These are phyloP conservation scores for Tolypocladium capitatum DNA, from an alignment of 2,329 filamentous ascomycete species.

Conservation along the genomic window DNA sequence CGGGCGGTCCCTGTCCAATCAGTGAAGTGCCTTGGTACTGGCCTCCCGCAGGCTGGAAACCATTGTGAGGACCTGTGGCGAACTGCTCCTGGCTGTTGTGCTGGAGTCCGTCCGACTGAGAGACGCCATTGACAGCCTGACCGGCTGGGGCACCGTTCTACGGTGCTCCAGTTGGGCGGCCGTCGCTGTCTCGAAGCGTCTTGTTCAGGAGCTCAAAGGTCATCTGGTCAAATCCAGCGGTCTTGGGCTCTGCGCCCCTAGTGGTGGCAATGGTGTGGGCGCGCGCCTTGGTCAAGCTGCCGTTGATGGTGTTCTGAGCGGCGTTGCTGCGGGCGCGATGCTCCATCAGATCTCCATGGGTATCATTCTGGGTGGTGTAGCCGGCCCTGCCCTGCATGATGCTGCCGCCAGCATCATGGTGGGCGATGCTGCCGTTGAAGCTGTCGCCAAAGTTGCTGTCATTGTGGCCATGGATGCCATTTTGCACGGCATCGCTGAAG, in stretches of 20 bases:
- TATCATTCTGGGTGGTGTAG: background rate
- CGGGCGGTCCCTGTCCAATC: background rate
- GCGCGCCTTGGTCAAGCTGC: background rate
- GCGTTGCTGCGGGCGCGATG: background rate
- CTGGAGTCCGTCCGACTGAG: background rate
- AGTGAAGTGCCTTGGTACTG: background rate
- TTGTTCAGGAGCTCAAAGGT: slow-evolving; percentile 3
- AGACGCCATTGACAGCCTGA: background rate
- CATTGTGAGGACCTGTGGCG: background rate
- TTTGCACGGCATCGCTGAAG: background rate
- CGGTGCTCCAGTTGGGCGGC: slow-evolving; percentile 1
- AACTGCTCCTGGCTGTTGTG: background rate
- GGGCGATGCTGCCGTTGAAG: background rate
- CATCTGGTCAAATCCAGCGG: background rate
- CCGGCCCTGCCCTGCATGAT: background rate
- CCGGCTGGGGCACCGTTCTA: slow-evolving; percentile 7
- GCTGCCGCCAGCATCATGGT: background rate
- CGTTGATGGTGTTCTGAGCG: background rate
- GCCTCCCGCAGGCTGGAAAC: background rate
- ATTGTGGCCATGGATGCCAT: background rate
- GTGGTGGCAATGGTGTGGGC: background rate
- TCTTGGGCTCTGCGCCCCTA: background rate
- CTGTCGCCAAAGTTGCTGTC: background rate
- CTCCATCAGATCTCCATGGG: background rate
- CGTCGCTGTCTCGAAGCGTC: slow-evolving; percentile 2